Conservation (phyloP, 2,329 filamentous ascomycete genomes). For the Cladosporium sp. region DNA sequence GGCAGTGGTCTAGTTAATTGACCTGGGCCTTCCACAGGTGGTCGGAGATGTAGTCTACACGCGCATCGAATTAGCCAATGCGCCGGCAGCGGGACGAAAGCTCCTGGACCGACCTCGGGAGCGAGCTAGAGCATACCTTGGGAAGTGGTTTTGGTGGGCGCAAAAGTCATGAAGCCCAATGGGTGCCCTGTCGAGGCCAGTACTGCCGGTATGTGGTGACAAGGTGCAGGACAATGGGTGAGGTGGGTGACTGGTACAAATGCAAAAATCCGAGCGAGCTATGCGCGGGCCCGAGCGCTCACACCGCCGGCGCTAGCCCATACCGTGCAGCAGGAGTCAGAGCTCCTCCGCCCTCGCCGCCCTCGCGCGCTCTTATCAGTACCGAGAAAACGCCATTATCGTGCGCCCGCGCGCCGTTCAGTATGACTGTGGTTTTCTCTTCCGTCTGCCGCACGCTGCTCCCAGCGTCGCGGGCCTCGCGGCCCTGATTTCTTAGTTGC, state of each 20-base stretch:
- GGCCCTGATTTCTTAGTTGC: too few species aligned
- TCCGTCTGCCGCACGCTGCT: too few species aligned
- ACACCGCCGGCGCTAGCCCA: too few species aligned
- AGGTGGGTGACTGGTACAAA: too few species aligned
- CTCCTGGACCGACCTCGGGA: background rate
- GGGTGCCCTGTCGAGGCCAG: constrained; percentile 8
- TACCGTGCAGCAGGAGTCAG: too few species aligned
- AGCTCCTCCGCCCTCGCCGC: too few species aligned
- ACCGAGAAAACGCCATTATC: background rate
- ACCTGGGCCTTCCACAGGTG: constrained; percentile 63
- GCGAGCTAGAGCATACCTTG: constrained; percentile 39
- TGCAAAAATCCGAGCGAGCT: too few species aligned
- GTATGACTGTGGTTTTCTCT: too few species aligned
- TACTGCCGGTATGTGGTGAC: constrained; percentile 1
- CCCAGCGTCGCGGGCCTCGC: too few species aligned
- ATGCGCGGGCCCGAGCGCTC: too few species aligned
- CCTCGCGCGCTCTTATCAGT: background rate
- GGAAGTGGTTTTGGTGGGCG: constrained; percentile 46
- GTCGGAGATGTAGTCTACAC: constrained; percentile 60
- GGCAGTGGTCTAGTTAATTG: constrained; percentile 43
- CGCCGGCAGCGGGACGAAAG: background rate
- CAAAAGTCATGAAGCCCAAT: constrained; percentile 37
- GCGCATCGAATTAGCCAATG: background rate
- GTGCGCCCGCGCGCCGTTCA: too few species aligned
- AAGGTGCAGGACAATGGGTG: too few species aligned